Conservation (phyloP, 1,139 yeast genomes). For the Debaryomycetaceae sp. region DNA sequence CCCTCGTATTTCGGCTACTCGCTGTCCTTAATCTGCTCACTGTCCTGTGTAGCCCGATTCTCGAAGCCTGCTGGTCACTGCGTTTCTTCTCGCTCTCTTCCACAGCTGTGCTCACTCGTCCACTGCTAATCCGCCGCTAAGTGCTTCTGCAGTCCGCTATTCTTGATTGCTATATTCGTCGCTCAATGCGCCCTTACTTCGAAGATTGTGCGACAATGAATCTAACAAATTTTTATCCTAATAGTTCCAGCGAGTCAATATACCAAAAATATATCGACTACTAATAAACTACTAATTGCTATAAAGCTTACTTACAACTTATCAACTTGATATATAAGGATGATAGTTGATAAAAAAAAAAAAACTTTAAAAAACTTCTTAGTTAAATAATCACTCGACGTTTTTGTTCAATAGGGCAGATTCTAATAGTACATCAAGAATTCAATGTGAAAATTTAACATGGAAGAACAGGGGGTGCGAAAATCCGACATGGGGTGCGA, state of each 20-base stretch:
- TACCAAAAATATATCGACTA: too few relatives aligned
- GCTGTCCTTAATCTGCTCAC: background rate
- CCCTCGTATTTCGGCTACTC: background rate
- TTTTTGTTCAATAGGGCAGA: background rate
- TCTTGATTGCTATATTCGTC: background rate
- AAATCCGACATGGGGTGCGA: background rate
- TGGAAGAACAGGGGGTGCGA: conserved; percentile 1
- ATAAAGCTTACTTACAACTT: background rate
- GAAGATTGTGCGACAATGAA: background rate
- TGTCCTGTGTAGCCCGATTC: background rate
- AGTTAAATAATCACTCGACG: background rate
- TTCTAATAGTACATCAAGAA: background rate
- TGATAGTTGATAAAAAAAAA: background rate
- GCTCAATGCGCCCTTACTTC: background rate
- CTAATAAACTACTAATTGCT: too few relatives aligned
- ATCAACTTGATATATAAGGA: background rate
- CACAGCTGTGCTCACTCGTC: background rate
- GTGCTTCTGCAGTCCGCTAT: background rate
- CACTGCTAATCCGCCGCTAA: background rate
- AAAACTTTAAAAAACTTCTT: background rate
- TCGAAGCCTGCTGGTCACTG: background rate
- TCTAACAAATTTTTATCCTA: too few relatives aligned
- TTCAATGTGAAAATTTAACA: background rate
- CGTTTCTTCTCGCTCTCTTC: background rate
- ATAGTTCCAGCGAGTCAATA: too few relatives aligned